phyloP scores from a whole-genome alignment of 208 protist species.

The Trypanosoma melophagium region DNA sequence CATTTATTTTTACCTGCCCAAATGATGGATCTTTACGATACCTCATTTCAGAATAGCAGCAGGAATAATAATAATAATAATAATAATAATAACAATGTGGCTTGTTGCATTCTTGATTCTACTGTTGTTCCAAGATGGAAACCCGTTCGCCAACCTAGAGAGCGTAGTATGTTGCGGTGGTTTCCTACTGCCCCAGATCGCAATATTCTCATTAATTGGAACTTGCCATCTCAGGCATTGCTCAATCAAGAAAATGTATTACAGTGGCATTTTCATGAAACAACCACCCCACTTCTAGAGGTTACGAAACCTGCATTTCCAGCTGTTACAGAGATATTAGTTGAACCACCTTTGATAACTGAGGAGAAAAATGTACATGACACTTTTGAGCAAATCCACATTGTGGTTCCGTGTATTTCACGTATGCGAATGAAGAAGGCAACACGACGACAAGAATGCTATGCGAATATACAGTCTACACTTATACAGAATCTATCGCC shows the following conservation, averaged over 20 bases:
- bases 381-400: not conserved
- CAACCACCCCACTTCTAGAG: not conserved
- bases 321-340: not conserved
- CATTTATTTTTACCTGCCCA: no score
- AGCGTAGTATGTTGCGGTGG: no score
- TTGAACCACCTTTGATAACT: not conserved
- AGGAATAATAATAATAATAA: no score
- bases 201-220: not conserved
- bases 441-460: not conserved
- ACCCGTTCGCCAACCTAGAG: not conserved
- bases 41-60: not conserved
- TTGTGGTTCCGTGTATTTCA: constrained; percentile 8
- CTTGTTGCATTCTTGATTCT: not conserved
- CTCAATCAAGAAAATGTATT: not conserved
- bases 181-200: no score
- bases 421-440: not conserved
- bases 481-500: no score
- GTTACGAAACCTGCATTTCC: not conserved
- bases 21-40: no score
- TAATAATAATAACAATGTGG: no score
- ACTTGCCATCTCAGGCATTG: not conserved
- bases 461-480: no score
- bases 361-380: not conserved
- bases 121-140: not conserved
- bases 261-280: not conserved